phyloP scores from a whole-genome alignment of 352 stramenopile species.

The Elongisporangium undulatum region DNA sequence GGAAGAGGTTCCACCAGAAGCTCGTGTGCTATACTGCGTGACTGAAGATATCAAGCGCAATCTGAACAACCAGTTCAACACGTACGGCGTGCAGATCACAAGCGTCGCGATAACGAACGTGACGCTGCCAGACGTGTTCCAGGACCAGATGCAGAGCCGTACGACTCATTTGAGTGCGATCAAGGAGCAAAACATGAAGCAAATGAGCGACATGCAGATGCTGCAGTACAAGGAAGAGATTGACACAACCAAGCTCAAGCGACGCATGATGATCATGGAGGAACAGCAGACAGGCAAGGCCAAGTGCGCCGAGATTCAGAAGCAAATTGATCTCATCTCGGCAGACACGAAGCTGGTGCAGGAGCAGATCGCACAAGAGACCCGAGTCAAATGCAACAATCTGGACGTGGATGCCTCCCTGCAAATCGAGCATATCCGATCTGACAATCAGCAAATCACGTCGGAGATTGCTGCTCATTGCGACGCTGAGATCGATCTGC shows the following conservation, averaged over 20 bases:
- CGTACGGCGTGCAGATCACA: slow-evolving; percentile 69
- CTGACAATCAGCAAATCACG: slow-evolving; percentile 41
- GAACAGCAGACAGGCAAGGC: slow-evolving; percentile 54
- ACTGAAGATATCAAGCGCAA: slow-evolving; percentile 67
- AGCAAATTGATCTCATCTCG: slow-evolving; percentile 41
- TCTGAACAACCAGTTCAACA: slow-evolving; percentile 75
- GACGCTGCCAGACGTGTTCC: slow-evolving; percentile 44
- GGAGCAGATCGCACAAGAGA: slow-evolving; percentile 37
- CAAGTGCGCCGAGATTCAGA: slow-evolving; percentile 45
- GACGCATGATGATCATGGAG: slow-evolving; percentile 50
- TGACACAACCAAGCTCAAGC: slow-evolving; percentile 49
- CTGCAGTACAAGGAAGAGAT: slow-evolving; percentile 56
- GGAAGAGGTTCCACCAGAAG: slow-evolving; percentile 5
- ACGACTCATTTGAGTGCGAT: slow-evolving; percentile 62
- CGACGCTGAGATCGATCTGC: slow-evolving; percentile 38
- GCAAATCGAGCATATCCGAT: slow-evolving; percentile 38
- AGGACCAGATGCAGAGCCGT: slow-evolving; percentile 63
- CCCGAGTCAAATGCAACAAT: slow-evolving; percentile 35
- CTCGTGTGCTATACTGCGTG: slow-evolving; percentile 40
- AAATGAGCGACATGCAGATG: slow-evolving; percentile 73
- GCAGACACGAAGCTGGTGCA: slow-evolving; percentile 33
- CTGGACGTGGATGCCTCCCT: slow-evolving; percentile 30
- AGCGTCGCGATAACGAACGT: slow-evolving; percentile 79
- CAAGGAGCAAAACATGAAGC: slow-evolving; percentile 79
- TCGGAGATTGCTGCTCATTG: slow-evolving; percentile 31